Evolutionary conservation across 23 red algal species (phyloP).

Genomic region (Gracilaria domingensis): DNA sequence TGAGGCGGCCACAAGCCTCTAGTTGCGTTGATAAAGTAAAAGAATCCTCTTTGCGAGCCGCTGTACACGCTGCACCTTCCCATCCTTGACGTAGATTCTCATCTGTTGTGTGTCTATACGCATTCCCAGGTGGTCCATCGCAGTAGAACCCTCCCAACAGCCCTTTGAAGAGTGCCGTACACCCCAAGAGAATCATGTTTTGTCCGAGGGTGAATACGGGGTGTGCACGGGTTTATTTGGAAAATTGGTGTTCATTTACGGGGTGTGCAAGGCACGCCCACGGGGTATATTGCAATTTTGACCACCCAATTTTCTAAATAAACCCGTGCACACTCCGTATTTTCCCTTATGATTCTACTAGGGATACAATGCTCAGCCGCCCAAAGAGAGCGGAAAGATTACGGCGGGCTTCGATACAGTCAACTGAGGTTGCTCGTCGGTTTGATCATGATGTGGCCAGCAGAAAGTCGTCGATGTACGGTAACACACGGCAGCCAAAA

Average conservation of each 20-base stretch:
- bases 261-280: too few relatives aligned
- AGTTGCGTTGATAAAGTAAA: not conserved
- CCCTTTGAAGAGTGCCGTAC: not conserved
- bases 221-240: too few relatives aligned
- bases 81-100: not conserved
- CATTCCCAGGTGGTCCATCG: constrained; percentile 11
- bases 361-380: too few relatives aligned
- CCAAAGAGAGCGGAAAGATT: not conserved
- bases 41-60: not conserved
- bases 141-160: not conserved
- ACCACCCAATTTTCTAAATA: too few relatives aligned
- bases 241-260: too few relatives aligned
- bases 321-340: too few relatives aligned
- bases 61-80: not conserved
- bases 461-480: too few relatives aligned
- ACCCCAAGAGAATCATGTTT: too few relatives aligned
- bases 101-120: not conserved
- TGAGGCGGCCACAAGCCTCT: not conserved
- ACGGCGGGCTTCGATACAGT: not conserved
- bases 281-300: too few relatives aligned
- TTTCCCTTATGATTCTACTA: too few relatives aligned
- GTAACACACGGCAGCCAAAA: too few relatives aligned
- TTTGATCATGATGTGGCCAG: not conserved
- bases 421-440: constrained; percentile 8
- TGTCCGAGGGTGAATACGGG: too few relatives aligned